Base-by-base conservation (phyloP, 192 early-diverging fungal genomes). In the Coemansia sp. region DNA sequence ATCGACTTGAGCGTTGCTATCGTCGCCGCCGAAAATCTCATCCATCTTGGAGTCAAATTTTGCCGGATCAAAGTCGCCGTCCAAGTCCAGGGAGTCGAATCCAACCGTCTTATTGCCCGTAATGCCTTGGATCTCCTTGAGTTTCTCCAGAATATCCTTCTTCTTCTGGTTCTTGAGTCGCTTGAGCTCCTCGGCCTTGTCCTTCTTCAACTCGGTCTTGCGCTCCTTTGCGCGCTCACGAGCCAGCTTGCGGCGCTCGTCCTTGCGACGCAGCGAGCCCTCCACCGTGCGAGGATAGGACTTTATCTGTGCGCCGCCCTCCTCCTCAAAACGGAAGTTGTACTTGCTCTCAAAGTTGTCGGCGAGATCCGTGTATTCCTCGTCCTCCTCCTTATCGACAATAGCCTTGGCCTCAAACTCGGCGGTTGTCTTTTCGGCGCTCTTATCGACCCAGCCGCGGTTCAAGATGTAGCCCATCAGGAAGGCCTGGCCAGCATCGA, bases 291-390 rank as follows among this genome's bases (percentile, higher is more conserved):
- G 93, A 3, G 96, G 75, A 72, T 96, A 91, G 18, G 93, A 90
- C 41, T 88, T 85, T 68, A 98, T 86, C 34, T 90, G 85, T 5
- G 84, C 55, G 16, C 85, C 85, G 36, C 91, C 90, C 72, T 87
- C 89, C 78, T 98, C 96, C 84, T 97, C 95, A 66, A 91, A 97
- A 54, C 97, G 89, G 86, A 97, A 96, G 67, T 98, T 98, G 79
- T 95, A 94, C 71, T 87, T 87, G 55, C 88, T 89, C 82, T 98
- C 97, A 72, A 97, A 98, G 52, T 91, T 86, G 40, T 97, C 95
- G 2, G 89, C 89, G 18, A 86, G 85, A 61, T 96, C 95, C 27
- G 93, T 82, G n/a, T 87, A 85, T 57, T 92, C 89, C 71, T 94
- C 92, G 47, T 90, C 94, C 77, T 87, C 89, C 55, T 89, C 88